Evolutionary conservation across 495 filamentous ascomycete genomes (phyloP), one percentile per base, ranked within the genome.

Genomic region (Articulospora tetracladia): DNA sequence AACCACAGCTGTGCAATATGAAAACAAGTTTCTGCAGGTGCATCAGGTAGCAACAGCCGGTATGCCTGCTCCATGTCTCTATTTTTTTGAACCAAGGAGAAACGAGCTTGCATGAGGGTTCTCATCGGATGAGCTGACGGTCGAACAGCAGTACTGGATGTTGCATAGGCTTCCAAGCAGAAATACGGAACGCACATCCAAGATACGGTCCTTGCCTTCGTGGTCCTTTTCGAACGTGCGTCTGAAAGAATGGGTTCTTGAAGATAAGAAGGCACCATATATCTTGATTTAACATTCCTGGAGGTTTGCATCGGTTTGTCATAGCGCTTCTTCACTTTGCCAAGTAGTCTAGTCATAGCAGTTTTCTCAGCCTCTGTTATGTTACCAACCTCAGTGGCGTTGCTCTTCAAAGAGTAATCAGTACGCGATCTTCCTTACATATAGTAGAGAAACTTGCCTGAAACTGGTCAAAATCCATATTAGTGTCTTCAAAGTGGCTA

Each of bases 121-220:
- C 68, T 58, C 19, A 68, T 65, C 20, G 73, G 72, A 60, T 72
- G 72, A 10, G 63, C 26, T 56, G 70, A 19, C 63, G 34, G 19
- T 55, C 69, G 20, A 57, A 60, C 20, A 60, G 27, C 58, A 23
- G 65, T 62, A n/a, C 61, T 49, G 1, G 68, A 60, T 12, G 64
- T 67, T 0, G 69, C 69, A 54, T 76, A 75, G 19, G 62, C 65
- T 34, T 74, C 69, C 20, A 76, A 59, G n/a, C 58, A 62, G 61
- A 76, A 75, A 51, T 74, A 75, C 3, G 74, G 74, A 23, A 75
- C 62, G 25, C 70, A 75, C 26, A 75, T 32, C 71, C 70, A 75
- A 19, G 66, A 68, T 0, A 74, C 52, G 12, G 63, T 59, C 24
- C 61, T 67, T 12, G 65, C 44, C 27, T 49, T 65, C 39, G 39